A percentile compares a stretch with the other conserved stretches of the same genome.
These are phyloP conservation scores for Cyberlindnera maclurae DNA, from an alignment of 805 yeast genomes.

Conservation along the genomic window DNA sequence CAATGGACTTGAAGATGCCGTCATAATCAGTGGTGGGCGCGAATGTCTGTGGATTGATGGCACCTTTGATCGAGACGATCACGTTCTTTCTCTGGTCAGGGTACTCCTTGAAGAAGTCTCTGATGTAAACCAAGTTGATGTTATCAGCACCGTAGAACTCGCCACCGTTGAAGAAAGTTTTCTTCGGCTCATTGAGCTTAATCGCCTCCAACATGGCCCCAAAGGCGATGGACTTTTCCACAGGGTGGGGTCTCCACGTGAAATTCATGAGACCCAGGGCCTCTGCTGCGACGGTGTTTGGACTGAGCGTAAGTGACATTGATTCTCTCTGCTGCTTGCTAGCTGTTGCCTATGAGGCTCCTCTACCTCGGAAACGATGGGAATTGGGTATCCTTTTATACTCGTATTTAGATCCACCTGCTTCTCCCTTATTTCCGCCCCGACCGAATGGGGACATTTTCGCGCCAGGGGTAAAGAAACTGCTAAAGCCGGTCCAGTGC, in stretches of 20 bases:
- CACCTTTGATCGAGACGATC: constrained; percentile 65
- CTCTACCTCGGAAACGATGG: too few species aligned
- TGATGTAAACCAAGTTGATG: constrained; percentile 49
- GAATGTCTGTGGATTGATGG: constrained; percentile 25
- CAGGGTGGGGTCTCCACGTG: constrained; percentile 60
- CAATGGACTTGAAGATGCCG: neutral
- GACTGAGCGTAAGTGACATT: neutral
- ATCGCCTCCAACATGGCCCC: constrained; percentile 47
- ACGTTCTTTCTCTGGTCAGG: constrained; percentile 53
- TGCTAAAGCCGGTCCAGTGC: too few species aligned
- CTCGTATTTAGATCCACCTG: too few species aligned
- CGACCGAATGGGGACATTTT: too few species aligned
- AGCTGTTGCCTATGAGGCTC: too few species aligned
- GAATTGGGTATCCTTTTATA: too few species aligned
- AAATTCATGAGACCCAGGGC: constrained; percentile 83
- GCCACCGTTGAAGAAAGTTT: constrained; percentile 61
- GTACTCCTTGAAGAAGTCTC: constrained; percentile 47
- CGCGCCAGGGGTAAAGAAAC: too few species aligned
- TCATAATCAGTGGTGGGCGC: neutral
- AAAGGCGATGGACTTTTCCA: constrained; percentile 46
- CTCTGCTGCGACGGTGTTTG: constrained; percentile 8
- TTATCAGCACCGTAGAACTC: constrained; percentile 64
- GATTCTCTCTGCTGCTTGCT: too few species aligned
- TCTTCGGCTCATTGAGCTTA: constrained; percentile 31
- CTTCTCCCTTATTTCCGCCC: too few species aligned